Conservation (phyloP, 345 rosid species). For the Lagerstroemia speciosa region DNA sequence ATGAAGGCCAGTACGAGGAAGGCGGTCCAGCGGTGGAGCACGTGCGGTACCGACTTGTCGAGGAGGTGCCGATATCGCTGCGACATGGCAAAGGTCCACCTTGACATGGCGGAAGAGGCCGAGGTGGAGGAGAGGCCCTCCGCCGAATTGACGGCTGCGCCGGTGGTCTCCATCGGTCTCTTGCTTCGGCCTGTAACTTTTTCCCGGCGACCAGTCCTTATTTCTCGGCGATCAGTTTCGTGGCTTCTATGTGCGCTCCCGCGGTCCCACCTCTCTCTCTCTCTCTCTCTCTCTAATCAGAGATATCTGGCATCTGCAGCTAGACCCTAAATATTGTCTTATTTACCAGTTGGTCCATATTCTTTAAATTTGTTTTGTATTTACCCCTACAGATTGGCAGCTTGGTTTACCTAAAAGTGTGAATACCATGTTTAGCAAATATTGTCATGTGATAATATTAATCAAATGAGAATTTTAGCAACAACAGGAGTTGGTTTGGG, state of each 20-base stretch:
- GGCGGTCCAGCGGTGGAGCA: conserved; percentile 56
- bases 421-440: too few species aligned
- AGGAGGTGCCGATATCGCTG: conserved; percentile 60
- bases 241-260: background rate
- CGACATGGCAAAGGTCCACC: conserved; percentile 33
- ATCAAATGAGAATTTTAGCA: too few species aligned
- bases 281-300: too few species aligned
- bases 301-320: too few species aligned
- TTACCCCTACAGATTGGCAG: too few species aligned
- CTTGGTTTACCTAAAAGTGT: too few species aligned
- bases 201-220: too few species aligned
- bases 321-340: too few species aligned
- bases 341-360: too few species aligned
- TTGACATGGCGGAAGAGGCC: conserved; percentile 23
- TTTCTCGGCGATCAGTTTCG: background rate
- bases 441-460: too few species aligned
- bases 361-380: too few species aligned
- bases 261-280: background rate
- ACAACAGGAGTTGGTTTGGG: too few species aligned
- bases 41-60: conserved; percentile 62
- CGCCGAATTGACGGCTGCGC: conserved; percentile 20
- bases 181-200: background rate
- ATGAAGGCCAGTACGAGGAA: conserved; percentile 37
- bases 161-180: conserved; percentile 28
- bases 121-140: conserved; percentile 30